Percentiles rank a stretch among this genome's conserved stretches.
phyloP scores from a whole-genome alignment of 2,329 filamentous ascomycete species.

The Xylariales sp. region DNA sequence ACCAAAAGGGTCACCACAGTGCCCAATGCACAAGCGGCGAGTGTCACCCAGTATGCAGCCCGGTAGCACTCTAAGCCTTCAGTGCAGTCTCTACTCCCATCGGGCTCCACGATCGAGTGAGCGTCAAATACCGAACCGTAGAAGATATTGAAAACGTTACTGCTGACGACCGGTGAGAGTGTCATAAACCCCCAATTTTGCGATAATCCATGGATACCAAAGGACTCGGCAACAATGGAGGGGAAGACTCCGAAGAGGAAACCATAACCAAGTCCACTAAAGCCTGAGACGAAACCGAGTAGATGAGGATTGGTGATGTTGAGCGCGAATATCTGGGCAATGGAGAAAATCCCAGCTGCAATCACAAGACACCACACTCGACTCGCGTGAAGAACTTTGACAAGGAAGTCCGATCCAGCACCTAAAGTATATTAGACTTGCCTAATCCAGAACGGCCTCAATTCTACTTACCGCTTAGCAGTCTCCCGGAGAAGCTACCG shows the following conservation, averaged over 20 bases:
- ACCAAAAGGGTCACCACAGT: conserved; percentile 66
- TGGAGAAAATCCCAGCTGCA: conserved; percentile 70
- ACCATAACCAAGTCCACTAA: conserved; percentile 87
- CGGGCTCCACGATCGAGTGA: conserved; percentile 64
- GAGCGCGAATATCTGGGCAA: conserved; percentile 74
- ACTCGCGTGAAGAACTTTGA: conserved; percentile 73
- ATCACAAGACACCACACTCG: conserved; percentile 87
- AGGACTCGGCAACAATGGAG: conserved; percentile 81
- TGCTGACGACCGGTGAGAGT: conserved; percentile 77
- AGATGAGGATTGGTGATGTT: conserved; percentile 71
- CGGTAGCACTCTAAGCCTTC: conserved; percentile 79
- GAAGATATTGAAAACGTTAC: conserved; percentile 87
- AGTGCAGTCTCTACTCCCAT: conserved; percentile 68
- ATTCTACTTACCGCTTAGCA: conserved; percentile 62
- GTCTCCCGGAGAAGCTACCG: conserved; percentile 76
- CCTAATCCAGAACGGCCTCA: neutral
- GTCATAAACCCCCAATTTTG: conserved; percentile 96
- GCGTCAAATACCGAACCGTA: conserved; percentile 82
- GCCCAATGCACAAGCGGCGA: conserved; percentile 65
- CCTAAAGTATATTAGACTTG: conserved; percentile 40
- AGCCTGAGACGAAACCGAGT: conserved; percentile 71
- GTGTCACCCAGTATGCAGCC: conserved; percentile 74
- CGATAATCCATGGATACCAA: conserved; percentile 82
- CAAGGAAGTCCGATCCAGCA: conserved; percentile 85
- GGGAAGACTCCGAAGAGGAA: conserved; percentile 93